Conservation (phyloP, 2,329 filamentous ascomycete species). For the Fusarium camptoceras region DNA sequence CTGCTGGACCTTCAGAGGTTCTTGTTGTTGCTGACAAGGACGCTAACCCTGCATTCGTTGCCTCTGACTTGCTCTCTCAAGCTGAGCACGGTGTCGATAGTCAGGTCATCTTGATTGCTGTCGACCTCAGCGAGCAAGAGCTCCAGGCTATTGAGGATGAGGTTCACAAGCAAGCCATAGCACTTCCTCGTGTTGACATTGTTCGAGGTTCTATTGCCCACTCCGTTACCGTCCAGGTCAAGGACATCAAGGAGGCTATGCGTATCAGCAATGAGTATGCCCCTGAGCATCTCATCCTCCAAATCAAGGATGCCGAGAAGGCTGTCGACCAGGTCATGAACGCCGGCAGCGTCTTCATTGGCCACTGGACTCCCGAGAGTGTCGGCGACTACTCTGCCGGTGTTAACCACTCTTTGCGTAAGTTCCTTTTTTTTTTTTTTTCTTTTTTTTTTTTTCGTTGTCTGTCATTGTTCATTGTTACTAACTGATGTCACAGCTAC, state of each 20-base stretch:
- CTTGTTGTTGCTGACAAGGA: conserved; percentile 92
- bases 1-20: conserved; percentile 94
- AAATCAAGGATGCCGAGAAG: conserved; percentile 80
- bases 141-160: conserved; percentile 90
- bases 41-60: conserved; percentile 93
- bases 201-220: conserved; percentile 90
- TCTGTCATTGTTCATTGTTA: background rate
- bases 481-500: conserved; percentile 71
- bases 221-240: conserved; percentile 86
- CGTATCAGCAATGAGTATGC: conserved; percentile 91
- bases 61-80: conserved; percentile 92
- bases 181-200: conserved; percentile 90
- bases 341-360: conserved; percentile 95
- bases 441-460: background rate
- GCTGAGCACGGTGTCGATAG: conserved; percentile 97
- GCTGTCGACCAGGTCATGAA: conserved; percentile 86
- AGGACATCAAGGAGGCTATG: conserved; percentile 78
- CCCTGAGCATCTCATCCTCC: conserved; percentile 95
- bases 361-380: conserved; percentile 95
- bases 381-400: conserved; percentile 98
- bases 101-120: conserved; percentile 90
- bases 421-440: conserved; percentile 57
- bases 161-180: conserved; percentile 86
- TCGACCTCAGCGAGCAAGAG: conserved; percentile 79
- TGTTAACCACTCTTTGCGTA: conserved; percentile 97